A percentile compares a stretch with the other conserved stretches of the same genome.
phyloP scores from a whole-genome alignment of 306 rosid species.

The Quercus bicolor region DNA sequence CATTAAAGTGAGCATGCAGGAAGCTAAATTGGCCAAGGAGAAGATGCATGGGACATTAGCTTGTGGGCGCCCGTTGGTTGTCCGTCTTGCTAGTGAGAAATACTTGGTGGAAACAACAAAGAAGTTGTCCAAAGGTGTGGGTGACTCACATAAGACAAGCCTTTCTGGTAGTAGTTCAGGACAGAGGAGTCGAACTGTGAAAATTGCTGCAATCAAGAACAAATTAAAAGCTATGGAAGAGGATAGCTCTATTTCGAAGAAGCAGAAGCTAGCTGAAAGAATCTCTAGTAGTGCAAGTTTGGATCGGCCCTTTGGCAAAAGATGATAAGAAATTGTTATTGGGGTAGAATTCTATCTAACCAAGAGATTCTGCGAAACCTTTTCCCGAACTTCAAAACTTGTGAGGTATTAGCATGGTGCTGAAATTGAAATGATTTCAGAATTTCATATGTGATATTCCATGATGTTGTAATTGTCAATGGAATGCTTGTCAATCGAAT shows the following conservation, averaged over 20 bases:
- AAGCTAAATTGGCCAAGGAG: slow-evolving; percentile 92
- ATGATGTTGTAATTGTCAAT: neutral
- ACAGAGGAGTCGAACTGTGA: slow-evolving; percentile 63
- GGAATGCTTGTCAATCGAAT: neutral
- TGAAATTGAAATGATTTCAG: neutral
- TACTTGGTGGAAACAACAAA: slow-evolving; percentile 36
- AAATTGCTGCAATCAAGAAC: slow-evolving; percentile 93
- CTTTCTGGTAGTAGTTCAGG: slow-evolving; percentile 36
- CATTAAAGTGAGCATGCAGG: slow-evolving; percentile 98
- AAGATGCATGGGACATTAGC: slow-evolving; percentile 93
- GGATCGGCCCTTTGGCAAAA: neutral
- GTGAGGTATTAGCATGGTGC: neutral
- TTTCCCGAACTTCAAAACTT: neutral
- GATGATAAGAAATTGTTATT: slow-evolving; percentile 1
- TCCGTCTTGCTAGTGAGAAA: slow-evolving; percentile 72
- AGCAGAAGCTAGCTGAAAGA: slow-evolving; percentile 57
- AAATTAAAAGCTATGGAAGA: slow-evolving; percentile 77
- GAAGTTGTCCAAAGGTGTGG: slow-evolving; percentile 29
- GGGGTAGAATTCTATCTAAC: neutral
- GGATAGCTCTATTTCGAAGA: slow-evolving; percentile 62
- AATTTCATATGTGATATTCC: neutral
- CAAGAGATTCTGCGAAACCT: neutral
- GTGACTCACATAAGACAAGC: slow-evolving; percentile 51
- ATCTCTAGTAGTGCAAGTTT: slow-evolving; percentile 23
- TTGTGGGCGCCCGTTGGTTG: slow-evolving; percentile 82